phyloP scores from a whole-genome alignment of 768 basidiomycete species.

The Cyclocybe aegerita region DNA sequence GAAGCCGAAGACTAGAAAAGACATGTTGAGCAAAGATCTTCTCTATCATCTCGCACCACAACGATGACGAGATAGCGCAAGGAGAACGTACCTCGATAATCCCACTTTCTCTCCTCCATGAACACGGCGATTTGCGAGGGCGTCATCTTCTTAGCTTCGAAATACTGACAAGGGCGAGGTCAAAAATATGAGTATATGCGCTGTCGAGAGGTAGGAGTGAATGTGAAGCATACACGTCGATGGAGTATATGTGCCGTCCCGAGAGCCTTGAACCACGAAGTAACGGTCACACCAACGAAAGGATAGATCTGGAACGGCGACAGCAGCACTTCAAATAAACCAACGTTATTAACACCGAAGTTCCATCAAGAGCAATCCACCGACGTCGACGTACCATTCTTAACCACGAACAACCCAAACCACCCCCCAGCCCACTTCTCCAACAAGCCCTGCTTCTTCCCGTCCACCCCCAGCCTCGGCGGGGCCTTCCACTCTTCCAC shows the following conservation, averaged over 20 bases:
- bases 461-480: constrained; percentile 34
- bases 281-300: constrained; percentile 57
- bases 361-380: neutral
- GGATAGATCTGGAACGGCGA: constrained; percentile 69
- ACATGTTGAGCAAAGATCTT: neutral
- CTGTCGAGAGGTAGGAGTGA: neutral
- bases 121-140: constrained; percentile 67
- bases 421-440: constrained; percentile 36
- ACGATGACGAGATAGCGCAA: neutral
- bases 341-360: neutral
- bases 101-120: constrained; percentile 86
- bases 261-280: constrained; percentile 66
- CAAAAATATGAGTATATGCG: neutral
- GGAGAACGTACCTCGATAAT: constrained; percentile 62
- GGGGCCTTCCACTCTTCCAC: constrained; percentile 80
- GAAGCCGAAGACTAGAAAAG: constrained; percentile 77
- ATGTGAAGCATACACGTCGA: constrained; percentile 46
- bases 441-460: constrained; percentile 26
- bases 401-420: constrained; percentile 42
- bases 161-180: constrained; percentile 53
- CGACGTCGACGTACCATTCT: constrained; percentile 35
- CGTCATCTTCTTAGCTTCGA: constrained; percentile 81
- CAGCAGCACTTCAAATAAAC: constrained; percentile 45
- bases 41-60: neutral
- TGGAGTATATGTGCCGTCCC: constrained; percentile 71